These are phyloP conservation scores for Acer saccharum DNA, from an alignment of 345 rosid species.

Conservation along the genomic window DNA sequence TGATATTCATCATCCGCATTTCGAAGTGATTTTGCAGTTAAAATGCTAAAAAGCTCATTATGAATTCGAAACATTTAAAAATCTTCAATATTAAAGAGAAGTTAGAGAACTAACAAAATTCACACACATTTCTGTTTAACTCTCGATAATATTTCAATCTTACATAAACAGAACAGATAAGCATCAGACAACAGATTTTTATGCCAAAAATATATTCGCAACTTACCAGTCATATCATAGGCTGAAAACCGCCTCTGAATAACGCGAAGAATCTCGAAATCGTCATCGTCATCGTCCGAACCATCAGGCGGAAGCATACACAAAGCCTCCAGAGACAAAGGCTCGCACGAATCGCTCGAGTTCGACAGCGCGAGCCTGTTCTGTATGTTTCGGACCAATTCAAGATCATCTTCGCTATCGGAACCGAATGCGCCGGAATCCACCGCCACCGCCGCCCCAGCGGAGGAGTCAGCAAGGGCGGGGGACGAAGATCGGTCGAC, in stretches of 20 bases:
- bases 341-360: slow-evolving; percentile 34
- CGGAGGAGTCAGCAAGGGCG: slow-evolving; percentile 14
- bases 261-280: slow-evolving; percentile 69
- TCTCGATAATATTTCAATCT: background rate
- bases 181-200: background rate
- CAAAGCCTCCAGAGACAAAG: slow-evolving; percentile 38
- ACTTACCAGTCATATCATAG: slow-evolving; percentile 50
- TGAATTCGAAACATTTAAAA: too few relatives aligned
- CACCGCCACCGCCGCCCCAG: slow-evolving; percentile 3
- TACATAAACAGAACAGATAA: background rate
- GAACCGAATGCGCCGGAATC: slow-evolving; percentile 26
- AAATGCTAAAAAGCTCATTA: background rate
- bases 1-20: too few relatives aligned
- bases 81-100: background rate
- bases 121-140: background rate
- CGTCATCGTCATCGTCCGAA: slow-evolving; percentile 65
- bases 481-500: background rate
- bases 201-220: background rate
- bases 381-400: slow-evolving; percentile 54
- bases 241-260: slow-evolving; percentile 72
- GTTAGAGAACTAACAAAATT: background rate
- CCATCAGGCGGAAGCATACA: slow-evolving; percentile 33
- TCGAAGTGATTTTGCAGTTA: background rate
- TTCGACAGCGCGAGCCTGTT: slow-evolving; percentile 41
- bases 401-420: slow-evolving; percentile 66